These are phyloP conservation scores for Talaromyces piceae DNA, from an alignment of 2,329 filamentous ascomycete species.

Conservation along the genomic window DNA sequence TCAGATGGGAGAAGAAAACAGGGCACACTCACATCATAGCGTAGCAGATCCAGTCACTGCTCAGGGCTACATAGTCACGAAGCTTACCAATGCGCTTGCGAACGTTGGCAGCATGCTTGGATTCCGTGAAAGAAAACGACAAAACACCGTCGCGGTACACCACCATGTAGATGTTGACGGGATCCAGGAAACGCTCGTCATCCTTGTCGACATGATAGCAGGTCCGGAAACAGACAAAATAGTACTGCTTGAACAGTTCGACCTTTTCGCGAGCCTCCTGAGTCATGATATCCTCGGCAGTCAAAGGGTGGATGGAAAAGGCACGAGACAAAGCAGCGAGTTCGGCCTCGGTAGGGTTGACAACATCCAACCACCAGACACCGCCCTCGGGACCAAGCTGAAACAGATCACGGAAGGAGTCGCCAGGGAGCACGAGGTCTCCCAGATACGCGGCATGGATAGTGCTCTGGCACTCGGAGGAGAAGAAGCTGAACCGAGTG, in stretches of 20 bases:
- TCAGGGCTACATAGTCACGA: slow-evolving; percentile 89
- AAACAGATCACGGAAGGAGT: slow-evolving; percentile 84
- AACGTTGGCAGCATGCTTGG: slow-evolving; percentile 80
- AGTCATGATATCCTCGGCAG: slow-evolving; percentile 89
- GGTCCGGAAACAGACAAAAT: slow-evolving; percentile 94
- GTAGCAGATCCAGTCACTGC: slow-evolving; percentile 98
- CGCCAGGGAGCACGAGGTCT: slow-evolving; percentile 79
- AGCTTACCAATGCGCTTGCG: slow-evolving; percentile 85
- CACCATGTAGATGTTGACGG: slow-evolving; percentile 93
- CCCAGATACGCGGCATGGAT: slow-evolving; percentile 86
- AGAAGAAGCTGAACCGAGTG: slow-evolving; percentile 94
- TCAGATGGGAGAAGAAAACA: neutral
- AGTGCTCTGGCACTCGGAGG: slow-evolving; percentile 85
- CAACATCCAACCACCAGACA: slow-evolving; percentile 98
- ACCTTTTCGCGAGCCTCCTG: slow-evolving; percentile 98
- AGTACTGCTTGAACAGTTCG: slow-evolving; percentile 93
- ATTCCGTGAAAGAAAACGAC: slow-evolving; percentile 87
- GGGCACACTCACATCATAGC: slow-evolving; percentile 69
- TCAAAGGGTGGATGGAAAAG: slow-evolving; percentile 91
- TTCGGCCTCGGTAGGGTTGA: slow-evolving; percentile 83
- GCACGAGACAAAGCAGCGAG: slow-evolving; percentile 82
- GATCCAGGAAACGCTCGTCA: slow-evolving; percentile 77
- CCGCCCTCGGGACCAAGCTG: slow-evolving; percentile 62
- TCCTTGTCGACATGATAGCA: slow-evolving; percentile 78
- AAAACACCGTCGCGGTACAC: slow-evolving; percentile 93